phyloP scores from a whole-genome alignment of 306 rosid genomes.

The Arachis hypogaea region DNA sequence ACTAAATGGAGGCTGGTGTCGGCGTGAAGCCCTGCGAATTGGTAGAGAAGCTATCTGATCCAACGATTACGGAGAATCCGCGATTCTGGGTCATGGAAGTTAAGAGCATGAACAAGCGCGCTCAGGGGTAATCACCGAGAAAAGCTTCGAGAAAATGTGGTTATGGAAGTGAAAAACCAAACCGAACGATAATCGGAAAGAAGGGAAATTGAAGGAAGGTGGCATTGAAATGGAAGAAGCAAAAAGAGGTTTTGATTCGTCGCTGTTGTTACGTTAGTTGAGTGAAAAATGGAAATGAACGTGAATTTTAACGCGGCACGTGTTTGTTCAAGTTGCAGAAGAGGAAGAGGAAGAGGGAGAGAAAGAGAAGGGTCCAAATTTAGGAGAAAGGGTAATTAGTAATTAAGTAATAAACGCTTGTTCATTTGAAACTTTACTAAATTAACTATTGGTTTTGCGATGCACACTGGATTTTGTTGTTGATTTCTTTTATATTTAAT shows the following conservation, averaged over 20 bases:
- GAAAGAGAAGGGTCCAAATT: background rate
- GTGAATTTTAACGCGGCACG: background rate
- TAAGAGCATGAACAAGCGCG: background rate
- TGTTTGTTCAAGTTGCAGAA: slow-evolving; percentile 3
- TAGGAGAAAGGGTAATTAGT: background rate
- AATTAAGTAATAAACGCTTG: background rate
- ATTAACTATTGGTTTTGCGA: slow-evolving; percentile 37
- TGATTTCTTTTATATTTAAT: background rate
- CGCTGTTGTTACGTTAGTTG: background rate
- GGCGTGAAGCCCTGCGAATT: background rate
- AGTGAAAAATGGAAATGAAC: slow-evolving; percentile 24
- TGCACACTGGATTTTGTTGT: background rate
- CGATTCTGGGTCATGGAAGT: slow-evolving; percentile 23
- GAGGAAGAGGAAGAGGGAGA: background rate
- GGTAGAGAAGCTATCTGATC: slow-evolving; percentile 30
- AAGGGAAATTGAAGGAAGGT: slow-evolving; percentile 22
- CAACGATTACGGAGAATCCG: background rate
- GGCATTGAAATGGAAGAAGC: slow-evolving; percentile 21
- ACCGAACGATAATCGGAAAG: background rate
- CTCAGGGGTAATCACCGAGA: slow-evolving; percentile 9
- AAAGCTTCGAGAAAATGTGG: slow-evolving; percentile 21
- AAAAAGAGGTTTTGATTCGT: background rate
- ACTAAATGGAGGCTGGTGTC: slow-evolving; percentile 2
- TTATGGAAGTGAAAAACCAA: background rate
- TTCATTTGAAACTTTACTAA: slow-evolving; percentile 26